Evolutionary conservation across 345 rosid genomes (phyloP).

Genomic region (Nasturtium officinale): DNA sequence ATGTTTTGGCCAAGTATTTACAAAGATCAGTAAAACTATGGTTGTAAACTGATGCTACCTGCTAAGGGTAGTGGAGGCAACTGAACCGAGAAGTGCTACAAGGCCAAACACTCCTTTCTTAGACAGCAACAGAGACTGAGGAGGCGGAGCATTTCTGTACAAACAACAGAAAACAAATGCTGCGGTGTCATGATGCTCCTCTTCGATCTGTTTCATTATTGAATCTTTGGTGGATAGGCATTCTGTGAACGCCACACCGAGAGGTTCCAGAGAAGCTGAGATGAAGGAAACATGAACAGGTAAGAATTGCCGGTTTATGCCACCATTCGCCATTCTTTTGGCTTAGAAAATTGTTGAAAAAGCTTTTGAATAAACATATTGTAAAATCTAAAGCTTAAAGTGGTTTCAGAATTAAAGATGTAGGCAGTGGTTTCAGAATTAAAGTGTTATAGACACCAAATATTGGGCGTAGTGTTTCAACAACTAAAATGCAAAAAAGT

Average conservation of each 20-base stretch:
- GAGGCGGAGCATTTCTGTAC: constrained; percentile 1
- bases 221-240: constrained; percentile 48
- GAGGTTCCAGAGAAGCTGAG: constrained; percentile 48
- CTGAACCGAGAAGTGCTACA: constrained; percentile 65
- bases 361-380: not conserved
- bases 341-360: not conserved
- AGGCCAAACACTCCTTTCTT: constrained; percentile 48
- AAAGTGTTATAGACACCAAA: constrained; percentile 7
- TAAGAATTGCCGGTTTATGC: not conserved
- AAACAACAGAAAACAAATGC: constrained; percentile 50
- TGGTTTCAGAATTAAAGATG: not conserved
- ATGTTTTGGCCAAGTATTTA: not conserved
- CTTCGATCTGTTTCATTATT: constrained; percentile 45
- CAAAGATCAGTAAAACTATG: not conserved
- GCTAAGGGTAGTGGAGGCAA: constrained; percentile 51
- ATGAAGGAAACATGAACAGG: not conserved
- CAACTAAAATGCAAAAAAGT: not conserved
- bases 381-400: not conserved
- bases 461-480: not conserved
- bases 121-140: constrained; percentile 28
- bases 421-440: no score
- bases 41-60: constrained; percentile 40
- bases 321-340: not conserved
- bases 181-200: constrained; percentile 46
- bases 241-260: constrained; percentile 22